A percentile compares a stretch with the other conserved stretches of the same genome.
phyloP scores from a whole-genome alignment of 768 basidiomycete species.

The Suillus placidus region DNA sequence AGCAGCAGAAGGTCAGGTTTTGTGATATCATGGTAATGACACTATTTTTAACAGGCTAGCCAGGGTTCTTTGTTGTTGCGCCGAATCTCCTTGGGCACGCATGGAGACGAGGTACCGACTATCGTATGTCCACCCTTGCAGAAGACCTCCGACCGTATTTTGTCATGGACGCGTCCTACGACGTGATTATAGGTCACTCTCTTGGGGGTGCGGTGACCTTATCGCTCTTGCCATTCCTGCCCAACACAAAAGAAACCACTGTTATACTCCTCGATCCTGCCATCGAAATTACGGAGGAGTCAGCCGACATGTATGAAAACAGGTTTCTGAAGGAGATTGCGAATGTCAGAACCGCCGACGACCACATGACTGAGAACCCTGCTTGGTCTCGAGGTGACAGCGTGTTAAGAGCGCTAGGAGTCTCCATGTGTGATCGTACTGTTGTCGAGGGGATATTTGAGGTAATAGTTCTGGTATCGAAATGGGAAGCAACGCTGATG shows the following conservation, averaged over 20 bases:
- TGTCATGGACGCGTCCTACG: neutral
- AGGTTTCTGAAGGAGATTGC: neutral
- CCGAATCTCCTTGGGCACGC: slow-evolving; percentile 3
- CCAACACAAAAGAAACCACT: neutral
- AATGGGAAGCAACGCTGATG: neutral
- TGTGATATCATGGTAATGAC: neutral
- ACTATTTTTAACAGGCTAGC: neutral
- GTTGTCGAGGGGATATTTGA: neutral
- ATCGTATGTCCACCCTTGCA: neutral
- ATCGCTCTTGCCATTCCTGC: neutral
- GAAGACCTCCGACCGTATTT: neutral
- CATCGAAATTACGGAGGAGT: neutral
- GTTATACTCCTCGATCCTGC: slow-evolving; percentile 1
- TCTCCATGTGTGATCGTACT: neutral
- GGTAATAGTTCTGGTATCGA: neutral
- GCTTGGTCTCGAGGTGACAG: neutral
- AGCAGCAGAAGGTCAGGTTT: neutral
- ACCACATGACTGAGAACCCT: neutral
- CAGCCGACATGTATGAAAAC: neutral
- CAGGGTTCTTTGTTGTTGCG: slow-evolving; percentile 1
- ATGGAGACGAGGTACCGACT: neutral
- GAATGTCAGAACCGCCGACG: neutral
- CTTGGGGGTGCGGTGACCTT: neutral
- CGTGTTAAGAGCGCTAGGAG: neutral
- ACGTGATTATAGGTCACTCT: neutral